phyloP scores from a whole-genome alignment of 148 eudicot genomes.

The Rhododendron mucronatum region DNA sequence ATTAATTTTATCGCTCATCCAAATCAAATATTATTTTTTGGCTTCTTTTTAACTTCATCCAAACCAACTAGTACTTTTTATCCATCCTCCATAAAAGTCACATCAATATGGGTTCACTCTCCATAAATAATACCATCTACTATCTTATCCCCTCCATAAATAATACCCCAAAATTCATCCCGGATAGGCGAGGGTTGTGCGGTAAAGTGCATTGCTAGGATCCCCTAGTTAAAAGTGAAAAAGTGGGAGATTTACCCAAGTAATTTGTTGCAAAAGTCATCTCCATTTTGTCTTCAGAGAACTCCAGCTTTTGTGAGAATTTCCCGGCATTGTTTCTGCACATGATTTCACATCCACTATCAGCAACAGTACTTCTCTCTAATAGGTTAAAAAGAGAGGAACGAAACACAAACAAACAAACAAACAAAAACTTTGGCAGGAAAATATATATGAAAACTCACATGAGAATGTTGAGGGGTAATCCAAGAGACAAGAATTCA shows the following conservation, averaged over 20 bases:
- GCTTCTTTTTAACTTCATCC: too few species aligned
- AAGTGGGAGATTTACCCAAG: slow-evolving; percentile 44
- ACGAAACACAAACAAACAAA: background rate
- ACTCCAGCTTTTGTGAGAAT: slow-evolving; percentile 79
- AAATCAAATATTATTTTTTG: too few species aligned
- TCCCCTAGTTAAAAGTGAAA: background rate
- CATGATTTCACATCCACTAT: slow-evolving; percentile 2
- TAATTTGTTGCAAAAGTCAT: slow-evolving; percentile 92
- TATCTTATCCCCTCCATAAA: too few species aligned
- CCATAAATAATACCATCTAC: too few species aligned
- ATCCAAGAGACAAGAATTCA: slow-evolving; percentile 61
- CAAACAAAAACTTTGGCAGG: background rate
- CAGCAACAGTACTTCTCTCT: background rate
- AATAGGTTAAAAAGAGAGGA: background rate
- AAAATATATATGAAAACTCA: slow-evolving; percentile 27
- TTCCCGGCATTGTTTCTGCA: slow-evolving; percentile 96
- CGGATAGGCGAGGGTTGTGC: too few species aligned
- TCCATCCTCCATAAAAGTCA: too few species aligned
- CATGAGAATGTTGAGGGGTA: slow-evolving; percentile 90
- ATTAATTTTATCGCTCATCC: too few species aligned
- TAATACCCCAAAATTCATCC: too few species aligned
- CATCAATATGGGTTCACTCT: too few species aligned
- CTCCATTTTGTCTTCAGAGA: slow-evolving; percentile 91
- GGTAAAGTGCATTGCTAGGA: background rate
- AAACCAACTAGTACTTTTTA: too few species aligned